Evolutionary conservation across 2,329 filamentous ascomycete species (phyloP).

Genomic region (Rutstroemia sp.): DNA sequence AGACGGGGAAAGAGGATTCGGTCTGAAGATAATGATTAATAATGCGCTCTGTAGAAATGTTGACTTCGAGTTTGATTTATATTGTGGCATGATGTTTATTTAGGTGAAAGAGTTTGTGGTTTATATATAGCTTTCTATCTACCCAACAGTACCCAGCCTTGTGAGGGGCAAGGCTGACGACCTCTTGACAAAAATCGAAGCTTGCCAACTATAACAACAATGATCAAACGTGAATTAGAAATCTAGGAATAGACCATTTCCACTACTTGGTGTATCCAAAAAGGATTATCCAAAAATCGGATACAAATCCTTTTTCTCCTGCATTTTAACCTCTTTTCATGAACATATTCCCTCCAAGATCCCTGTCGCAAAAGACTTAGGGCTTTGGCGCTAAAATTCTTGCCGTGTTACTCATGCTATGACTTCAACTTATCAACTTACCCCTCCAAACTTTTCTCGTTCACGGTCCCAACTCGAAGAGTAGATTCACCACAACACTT

Average conservation of each 20-base stretch:
- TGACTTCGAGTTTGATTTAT: background rate
- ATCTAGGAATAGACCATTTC: too few relatives aligned
- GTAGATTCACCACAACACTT: background rate
- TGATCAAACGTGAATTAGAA: too few relatives aligned
- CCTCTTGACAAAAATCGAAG: background rate
- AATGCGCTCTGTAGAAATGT: background rate
- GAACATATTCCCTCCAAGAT: background rate
- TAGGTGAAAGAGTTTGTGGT: too few relatives aligned
- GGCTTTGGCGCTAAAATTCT: slow-evolving; percentile 7
- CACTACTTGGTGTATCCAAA: too few relatives aligned
- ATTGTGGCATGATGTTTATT: background rate
- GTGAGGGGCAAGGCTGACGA: background rate
- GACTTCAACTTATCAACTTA: background rate
- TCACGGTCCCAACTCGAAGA: background rate
- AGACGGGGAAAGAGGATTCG: background rate
- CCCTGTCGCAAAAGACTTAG: slow-evolving; percentile 3
- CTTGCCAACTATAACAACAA: too few relatives aligned
- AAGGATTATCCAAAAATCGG: too few relatives aligned
- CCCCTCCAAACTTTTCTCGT: slow-evolving; percentile 8
- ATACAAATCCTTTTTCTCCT: too few relatives aligned
- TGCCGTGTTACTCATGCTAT: slow-evolving; percentile 6
- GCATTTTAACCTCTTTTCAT: background rate
- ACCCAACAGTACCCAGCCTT: background rate
- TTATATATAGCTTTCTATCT: background rate
- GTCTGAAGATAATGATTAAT: slow-evolving; percentile 7